Percentiles rank a stretch among this genome's conserved stretches.
phyloP scores from a whole-genome alignment of 2,329 filamentous ascomycete species.

The Aspergillus glaucus region DNA sequence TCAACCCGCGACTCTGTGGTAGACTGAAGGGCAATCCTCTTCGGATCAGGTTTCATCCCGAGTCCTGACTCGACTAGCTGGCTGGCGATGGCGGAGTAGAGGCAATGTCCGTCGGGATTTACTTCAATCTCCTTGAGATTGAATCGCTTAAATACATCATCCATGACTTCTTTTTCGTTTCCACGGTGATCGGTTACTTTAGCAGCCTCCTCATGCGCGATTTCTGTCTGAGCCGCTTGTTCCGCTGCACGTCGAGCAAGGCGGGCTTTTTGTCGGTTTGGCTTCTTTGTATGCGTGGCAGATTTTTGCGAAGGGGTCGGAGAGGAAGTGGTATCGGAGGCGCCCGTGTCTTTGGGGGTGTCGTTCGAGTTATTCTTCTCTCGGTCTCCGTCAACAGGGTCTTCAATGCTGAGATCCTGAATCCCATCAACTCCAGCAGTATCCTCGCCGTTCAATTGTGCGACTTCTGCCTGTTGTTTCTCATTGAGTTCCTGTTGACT shows the following conservation, averaged over 20 bases:
- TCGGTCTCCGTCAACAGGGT: slow-evolving; percentile 11
- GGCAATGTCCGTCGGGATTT: slow-evolving; percentile 84
- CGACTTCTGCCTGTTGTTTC: slow-evolving; percentile 47
- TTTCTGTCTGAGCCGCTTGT: slow-evolving; percentile 60
- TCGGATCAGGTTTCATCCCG: slow-evolving; percentile 32
- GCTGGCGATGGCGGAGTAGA: slow-evolving; percentile 87
- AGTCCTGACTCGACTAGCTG: slow-evolving; percentile 56
- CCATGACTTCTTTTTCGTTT: slow-evolving; percentile 65
- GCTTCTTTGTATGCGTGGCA: slow-evolving; percentile 54
- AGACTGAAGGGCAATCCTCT: slow-evolving; percentile 25
- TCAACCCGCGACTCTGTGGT: slow-evolving; percentile 24
- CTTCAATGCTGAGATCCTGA: slow-evolving; percentile 29
- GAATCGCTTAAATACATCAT: slow-evolving; percentile 56
- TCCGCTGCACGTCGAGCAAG: slow-evolving; percentile 84
- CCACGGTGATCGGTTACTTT: slow-evolving; percentile 66
- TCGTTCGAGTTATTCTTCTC: slow-evolving; percentile 5
- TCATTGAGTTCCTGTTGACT: slow-evolving; percentile 53
- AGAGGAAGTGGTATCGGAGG: slow-evolving; percentile 4
- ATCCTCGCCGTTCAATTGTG: slow-evolving; percentile 36
- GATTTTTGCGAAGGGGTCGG: slow-evolving; percentile 9
- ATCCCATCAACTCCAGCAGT: slow-evolving; percentile 20
- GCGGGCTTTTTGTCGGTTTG: slow-evolving; percentile 85
- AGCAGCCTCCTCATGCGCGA: slow-evolving; percentile 69
- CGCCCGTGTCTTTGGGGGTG: slow-evolving; percentile 2
- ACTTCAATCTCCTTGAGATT: slow-evolving; percentile 71